Conservation (phyloP, 2,329 filamentous ascomycete species). For the Diaporthe australafricana region DNA sequence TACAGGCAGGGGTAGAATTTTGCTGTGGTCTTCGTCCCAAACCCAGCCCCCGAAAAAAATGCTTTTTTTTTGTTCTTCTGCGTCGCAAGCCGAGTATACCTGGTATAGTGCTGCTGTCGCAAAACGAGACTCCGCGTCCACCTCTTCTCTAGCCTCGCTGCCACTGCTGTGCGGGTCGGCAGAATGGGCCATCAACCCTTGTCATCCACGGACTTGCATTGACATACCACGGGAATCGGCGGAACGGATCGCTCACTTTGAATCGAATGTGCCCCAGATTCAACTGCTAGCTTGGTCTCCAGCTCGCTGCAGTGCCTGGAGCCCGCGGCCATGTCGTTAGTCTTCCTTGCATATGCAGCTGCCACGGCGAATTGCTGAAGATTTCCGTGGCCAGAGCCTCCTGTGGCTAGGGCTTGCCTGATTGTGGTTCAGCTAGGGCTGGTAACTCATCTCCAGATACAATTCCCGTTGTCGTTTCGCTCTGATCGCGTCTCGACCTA, state of each 20-base stretch:
- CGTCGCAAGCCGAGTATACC: slow-evolving; percentile 24
- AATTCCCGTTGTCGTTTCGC: slow-evolving; percentile 6
- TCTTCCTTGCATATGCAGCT: slow-evolving; percentile 31
- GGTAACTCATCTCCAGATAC: neutral
- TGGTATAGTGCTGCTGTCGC: slow-evolving; percentile 21
- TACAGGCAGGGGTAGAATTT: slow-evolving; percentile 10
- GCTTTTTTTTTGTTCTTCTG: slow-evolving; percentile 11
- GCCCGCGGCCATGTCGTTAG: slow-evolving; percentile 15
- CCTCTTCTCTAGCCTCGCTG: slow-evolving; percentile 28
- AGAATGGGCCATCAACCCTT: slow-evolving; percentile 12
- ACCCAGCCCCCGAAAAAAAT: neutral
- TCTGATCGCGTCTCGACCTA: neutral
- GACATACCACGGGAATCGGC: slow-evolving; percentile 30
- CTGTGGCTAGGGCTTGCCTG: slow-evolving; percentile 23
- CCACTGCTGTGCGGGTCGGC: slow-evolving; percentile 24
- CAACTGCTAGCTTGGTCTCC: slow-evolving; percentile 16
- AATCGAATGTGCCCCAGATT: slow-evolving; percentile 28
- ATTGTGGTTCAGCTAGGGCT: slow-evolving; percentile 10
- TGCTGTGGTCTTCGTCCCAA: neutral
- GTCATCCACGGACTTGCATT: slow-evolving; percentile 30
- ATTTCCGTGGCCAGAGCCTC: slow-evolving; percentile 24
- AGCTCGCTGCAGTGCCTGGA: slow-evolving; percentile 19
- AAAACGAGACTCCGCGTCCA: slow-evolving; percentile 28
- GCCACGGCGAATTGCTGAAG: slow-evolving; percentile 24
- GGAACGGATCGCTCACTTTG: slow-evolving; percentile 36